These are phyloP conservation scores for Mycena rebaudengoi DNA, from an alignment of 768 basidiomycete genomes.

Conservation along the genomic window DNA sequence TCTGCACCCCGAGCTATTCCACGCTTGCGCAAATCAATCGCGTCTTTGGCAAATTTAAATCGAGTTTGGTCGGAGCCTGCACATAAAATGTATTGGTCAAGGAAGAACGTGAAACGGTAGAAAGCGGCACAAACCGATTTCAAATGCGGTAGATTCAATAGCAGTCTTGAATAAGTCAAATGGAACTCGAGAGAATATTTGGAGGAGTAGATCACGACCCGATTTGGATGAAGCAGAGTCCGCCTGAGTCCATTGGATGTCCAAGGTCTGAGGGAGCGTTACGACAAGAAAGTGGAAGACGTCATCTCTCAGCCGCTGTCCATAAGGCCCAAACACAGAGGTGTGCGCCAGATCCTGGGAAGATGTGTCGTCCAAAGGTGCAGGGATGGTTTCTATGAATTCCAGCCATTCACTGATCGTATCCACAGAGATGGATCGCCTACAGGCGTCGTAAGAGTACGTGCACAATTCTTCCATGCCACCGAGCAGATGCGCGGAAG, in stretches of 20 bases:
- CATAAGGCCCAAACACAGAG: constrained; percentile 80
- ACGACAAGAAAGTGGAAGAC: constrained; percentile 82
- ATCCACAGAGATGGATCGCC: constrained; percentile 77
- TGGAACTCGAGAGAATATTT: constrained; percentile 81
- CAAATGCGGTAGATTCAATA: constrained; percentile 80
- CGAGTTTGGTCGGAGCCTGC: constrained; percentile 84
- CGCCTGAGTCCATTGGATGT: constrained; percentile 57
- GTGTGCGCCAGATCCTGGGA: constrained; percentile 59
- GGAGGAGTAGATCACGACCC: constrained; percentile 75
- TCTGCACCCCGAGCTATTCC: constrained; percentile 80
- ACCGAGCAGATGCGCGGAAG: constrained; percentile 84
- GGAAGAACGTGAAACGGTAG: constrained; percentile 9
- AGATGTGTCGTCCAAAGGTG: constrained; percentile 57
- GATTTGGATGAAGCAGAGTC: constrained; percentile 47
- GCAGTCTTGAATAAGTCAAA: constrained; percentile 90
- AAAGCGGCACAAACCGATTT: constrained; percentile 65
- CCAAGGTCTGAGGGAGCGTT: constrained; percentile 73
- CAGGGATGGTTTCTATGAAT: constrained; percentile 70
- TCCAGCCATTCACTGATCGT: constrained; percentile 81
- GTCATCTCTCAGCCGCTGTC: constrained; percentile 78
- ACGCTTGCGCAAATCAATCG: constrained; percentile 83
- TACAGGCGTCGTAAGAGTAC: constrained; percentile 81
- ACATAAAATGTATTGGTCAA: constrained; percentile 29
- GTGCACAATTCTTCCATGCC: constrained; percentile 88
- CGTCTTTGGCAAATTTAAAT: constrained; percentile 93